Evolutionary conservation across 75 land plant genomes (phyloP).

Genomic region (Pinus tabuliformis): DNA sequence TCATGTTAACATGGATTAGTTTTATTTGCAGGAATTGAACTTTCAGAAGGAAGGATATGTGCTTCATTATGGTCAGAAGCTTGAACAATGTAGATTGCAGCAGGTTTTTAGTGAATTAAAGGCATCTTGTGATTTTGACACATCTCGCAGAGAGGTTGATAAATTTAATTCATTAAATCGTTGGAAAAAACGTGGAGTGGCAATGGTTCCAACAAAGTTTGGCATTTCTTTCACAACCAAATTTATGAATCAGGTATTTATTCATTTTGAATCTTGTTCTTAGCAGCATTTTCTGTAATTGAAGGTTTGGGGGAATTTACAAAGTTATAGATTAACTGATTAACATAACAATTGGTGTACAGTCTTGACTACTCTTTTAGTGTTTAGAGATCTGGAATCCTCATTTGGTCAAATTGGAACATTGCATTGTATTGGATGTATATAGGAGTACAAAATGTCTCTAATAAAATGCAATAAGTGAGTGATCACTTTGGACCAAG

Average conservation of each 20-base stretch:
- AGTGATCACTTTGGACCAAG: too few relatives aligned
- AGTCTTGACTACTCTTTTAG: too few relatives aligned
- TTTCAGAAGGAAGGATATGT: conserved; percentile 80
- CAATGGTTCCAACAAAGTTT: conserved; percentile 96
- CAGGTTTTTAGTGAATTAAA: conserved; percentile 73
- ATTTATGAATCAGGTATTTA: conserved; percentile 86
- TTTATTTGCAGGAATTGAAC: conserved; percentile 69
- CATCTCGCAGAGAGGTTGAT: conserved; percentile 42
- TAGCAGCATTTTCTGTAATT: not conserved
- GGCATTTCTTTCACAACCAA: conserved; percentile 96
- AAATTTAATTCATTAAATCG: conserved; percentile 68
- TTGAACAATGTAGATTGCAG: conserved; percentile 54
- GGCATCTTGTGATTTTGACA: conserved; percentile 53
- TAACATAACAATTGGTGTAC: too few relatives aligned
- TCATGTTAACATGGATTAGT: not conserved
- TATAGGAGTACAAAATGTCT: too few relatives aligned
- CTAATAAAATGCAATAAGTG: too few relatives aligned
- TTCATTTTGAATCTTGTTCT: not conserved
- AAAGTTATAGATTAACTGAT: too few relatives aligned
- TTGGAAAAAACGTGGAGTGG: conserved; percentile 93
- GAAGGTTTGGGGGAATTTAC: not conserved
- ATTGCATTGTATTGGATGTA: too few relatives aligned
- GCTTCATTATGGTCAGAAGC: conserved; percentile 80
- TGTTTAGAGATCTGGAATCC: not conserved
- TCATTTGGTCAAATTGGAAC: not conserved